A percentile compares a stretch with the other conserved stretches of the same genome.
Evolutionary conservation across 768 basidiomycete species (phyloP).

Genomic region (Phanerochaete sordida): DNA sequence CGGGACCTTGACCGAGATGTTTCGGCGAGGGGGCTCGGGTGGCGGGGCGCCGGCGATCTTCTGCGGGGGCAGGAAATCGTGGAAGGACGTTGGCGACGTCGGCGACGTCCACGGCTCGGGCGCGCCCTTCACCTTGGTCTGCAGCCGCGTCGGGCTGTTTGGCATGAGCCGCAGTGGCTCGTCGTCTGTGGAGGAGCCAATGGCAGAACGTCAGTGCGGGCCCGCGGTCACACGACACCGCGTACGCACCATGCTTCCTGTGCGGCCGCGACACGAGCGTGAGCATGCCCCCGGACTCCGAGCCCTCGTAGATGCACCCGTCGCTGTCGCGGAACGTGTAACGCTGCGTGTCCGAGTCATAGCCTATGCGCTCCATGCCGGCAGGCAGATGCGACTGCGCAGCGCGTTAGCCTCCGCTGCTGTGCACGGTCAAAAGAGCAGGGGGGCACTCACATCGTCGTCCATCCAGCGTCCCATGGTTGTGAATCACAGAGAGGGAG

Average conservation of each 20-base stretch:
- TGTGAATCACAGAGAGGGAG: not conserved
- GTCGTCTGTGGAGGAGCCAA: slow-evolving; percentile 12
- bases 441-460: slow-evolving; percentile 26
- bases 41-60: slow-evolving; percentile 8
- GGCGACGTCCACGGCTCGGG: not conserved
- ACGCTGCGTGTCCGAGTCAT: slow-evolving; percentile 65
- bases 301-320: slow-evolving; percentile 53
- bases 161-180: slow-evolving; percentile 12
- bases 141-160: not conserved
- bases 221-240: not conserved
- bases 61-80: slow-evolving; percentile 10
- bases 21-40: not conserved
- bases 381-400: slow-evolving; percentile 43
- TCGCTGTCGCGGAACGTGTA: slow-evolving; percentile 62
- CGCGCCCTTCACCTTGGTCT: not conserved
- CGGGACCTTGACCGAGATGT: not conserved
- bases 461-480: slow-evolving; percentile 36
- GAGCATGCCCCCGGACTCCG: slow-evolving; percentile 41
- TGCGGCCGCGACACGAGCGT: slow-evolving; percentile 4
- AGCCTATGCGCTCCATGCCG: slow-evolving; percentile 64
- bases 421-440: slow-evolving; percentile 33
- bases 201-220: not conserved
- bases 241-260: not conserved
- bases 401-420: not conserved
- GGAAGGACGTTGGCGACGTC: slow-evolving; percentile 4